phyloP scores from a whole-genome alignment of 2,329 filamentous ascomycete genomes.

The Fusarium poae region DNA sequence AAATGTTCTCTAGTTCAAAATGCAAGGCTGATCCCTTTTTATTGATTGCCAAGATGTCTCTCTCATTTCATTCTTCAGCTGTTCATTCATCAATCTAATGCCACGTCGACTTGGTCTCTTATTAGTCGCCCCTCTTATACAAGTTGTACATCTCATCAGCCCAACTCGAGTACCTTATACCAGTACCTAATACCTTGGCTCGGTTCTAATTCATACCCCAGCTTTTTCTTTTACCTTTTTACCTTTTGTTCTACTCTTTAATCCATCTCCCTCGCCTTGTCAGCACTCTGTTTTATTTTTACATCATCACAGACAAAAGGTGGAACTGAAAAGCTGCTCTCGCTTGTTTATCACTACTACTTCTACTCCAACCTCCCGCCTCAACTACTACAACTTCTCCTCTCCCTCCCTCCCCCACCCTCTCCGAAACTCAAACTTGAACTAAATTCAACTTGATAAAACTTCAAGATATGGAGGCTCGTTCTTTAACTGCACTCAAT shows the following conservation, averaged over 20 bases:
- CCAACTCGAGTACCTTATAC: slow-evolving; percentile 11
- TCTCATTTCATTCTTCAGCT: slow-evolving; percentile 7
- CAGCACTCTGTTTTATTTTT: slow-evolving; percentile 9
- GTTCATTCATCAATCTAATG: slow-evolving; percentile 6
- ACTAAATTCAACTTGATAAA: slow-evolving; percentile 8
- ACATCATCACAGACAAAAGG: slow-evolving; percentile 8
- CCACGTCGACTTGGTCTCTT: slow-evolving; percentile 24
- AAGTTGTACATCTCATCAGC: slow-evolving; percentile 6
- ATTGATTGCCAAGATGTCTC: slow-evolving; percentile 7
- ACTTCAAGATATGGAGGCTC: slow-evolving; percentile 74
- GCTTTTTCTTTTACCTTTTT: background rate
- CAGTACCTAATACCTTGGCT: slow-evolving; percentile 10
- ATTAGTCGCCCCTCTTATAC: slow-evolving; percentile 22
- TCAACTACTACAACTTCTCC: slow-evolving; percentile 13
- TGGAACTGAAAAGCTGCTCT: slow-evolving; percentile 12
- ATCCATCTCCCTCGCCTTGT: background rate
- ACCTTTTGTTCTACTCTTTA: background rate
- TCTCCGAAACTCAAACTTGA: slow-evolving; percentile 18
- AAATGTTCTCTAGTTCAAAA: background rate
- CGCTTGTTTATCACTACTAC: slow-evolving; percentile 17
- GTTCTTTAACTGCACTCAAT: slow-evolving; percentile 84
- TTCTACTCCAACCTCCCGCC: slow-evolving; percentile 27
- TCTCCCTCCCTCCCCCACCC: slow-evolving; percentile 24
- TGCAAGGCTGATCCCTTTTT: slow-evolving; percentile 20
- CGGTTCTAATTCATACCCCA: slow-evolving; percentile 22